Evolutionary conservation across 1,139 yeast genomes (phyloP), one percentile per base, ranked within the genome.

Genomic region (Spathaspora sp.): DNA sequence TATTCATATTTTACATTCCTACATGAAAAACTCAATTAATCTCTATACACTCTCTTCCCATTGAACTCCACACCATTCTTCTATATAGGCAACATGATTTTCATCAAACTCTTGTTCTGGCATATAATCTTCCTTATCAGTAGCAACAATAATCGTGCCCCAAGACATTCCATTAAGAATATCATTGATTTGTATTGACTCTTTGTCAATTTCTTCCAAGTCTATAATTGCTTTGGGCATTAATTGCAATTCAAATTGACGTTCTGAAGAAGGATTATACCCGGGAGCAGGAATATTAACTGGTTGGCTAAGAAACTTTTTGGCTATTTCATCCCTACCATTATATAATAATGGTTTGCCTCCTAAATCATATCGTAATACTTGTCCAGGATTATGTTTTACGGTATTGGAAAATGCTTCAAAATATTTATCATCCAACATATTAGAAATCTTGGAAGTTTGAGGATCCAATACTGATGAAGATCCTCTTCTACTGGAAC

Each of bases 201-300:
- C 52, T 39, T 72, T 64, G 15, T 52, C 52, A 10, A 52, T 46
- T 20, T 70, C 72, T 61, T 93, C 98, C 42, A 93, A 74, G 56
- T 89, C 93, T 52, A 89, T 73, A 45, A 93, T 91, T 45, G 91
- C 81, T 62, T 89, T 89, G 5, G 99, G 99, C 98, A 93, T 91
- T 47, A 93, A 66, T 63, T 93, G 99, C 47, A 91, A 69, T 64
- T 93, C 99, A 57, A 89, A 87, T 18, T 77, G 78, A 52, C 96
- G 76, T 7, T 56, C 51, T 1, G 85, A 78, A 0, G 85, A 75
- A 1, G 93, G 91, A 54, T 86, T 81, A 55, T 67, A 79, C 0
- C 76, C 73, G 7, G 87, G 86, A 6, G 60, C 62, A 1, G 87
- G 84, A 10, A 81, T 60, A 18, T 63, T 61, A 24, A 63, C 50